Evolutionary conservation across 257 asterid genomes (phyloP).

Genomic region (Scutellaria baicalensis): DNA sequence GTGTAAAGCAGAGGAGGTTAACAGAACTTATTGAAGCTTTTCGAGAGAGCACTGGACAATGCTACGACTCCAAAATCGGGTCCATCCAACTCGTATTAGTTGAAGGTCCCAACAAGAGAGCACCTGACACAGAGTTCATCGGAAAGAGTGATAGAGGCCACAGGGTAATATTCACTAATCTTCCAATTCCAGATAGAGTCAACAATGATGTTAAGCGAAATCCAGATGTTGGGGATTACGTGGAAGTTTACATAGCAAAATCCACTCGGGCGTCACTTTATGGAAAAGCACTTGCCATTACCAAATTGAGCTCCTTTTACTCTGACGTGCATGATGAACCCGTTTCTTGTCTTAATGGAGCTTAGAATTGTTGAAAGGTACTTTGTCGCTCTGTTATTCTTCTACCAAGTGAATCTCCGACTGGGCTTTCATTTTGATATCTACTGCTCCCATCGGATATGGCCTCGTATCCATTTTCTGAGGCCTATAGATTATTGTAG

Average conservation of each 20-base stretch:
- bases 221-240: constrained; percentile 71
- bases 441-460: too few species aligned
- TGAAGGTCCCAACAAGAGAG: constrained; percentile 96
- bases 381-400: neutral
- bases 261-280: constrained; percentile 75
- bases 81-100: constrained; percentile 79
- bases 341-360: constrained; percentile 37
- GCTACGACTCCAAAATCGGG: constrained; percentile 68
- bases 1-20: constrained; percentile 79
- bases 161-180: constrained; percentile 56
- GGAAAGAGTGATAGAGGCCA: constrained; percentile 97
- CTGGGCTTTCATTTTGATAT: too few species aligned
- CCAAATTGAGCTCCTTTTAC: constrained; percentile 65
- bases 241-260: constrained; percentile 61
- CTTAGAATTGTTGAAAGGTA: constrained; percentile 18
- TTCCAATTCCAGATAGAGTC: constrained; percentile 50
- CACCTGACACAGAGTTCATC: constrained; percentile 79
- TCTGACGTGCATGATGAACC: constrained; percentile 31
- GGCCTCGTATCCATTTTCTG: too few species aligned
- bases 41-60: constrained; percentile 81
- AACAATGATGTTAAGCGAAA: constrained; percentile 44
- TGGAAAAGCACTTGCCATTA: constrained; percentile 71
- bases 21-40: constrained; percentile 79
- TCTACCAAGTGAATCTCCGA: too few species aligned
- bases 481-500: too few species aligned